phyloP scores from a whole-genome alignment of 2,329 filamentous ascomycete species.

The Truncatella angustata region DNA sequence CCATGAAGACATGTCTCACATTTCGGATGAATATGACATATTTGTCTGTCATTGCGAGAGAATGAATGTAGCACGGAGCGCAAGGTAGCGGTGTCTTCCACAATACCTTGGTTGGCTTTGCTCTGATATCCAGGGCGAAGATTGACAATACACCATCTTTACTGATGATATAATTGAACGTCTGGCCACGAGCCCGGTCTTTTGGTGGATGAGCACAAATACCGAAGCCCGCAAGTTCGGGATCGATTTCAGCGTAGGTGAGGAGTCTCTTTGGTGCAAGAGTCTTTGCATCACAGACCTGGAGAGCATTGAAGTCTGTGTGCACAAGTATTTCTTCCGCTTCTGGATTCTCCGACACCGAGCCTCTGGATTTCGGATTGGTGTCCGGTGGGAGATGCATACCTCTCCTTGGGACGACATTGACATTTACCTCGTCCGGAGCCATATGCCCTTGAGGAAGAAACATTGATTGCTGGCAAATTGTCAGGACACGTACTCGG shows the following conservation, averaged over 20 bases:
- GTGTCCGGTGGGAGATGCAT: slow-evolving; percentile 14
- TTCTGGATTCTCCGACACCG: slow-evolving; percentile 4
- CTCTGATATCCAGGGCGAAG: slow-evolving; percentile 13
- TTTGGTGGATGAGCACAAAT: slow-evolving; percentile 17
- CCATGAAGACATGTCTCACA: neutral
- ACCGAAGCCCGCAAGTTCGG: slow-evolving; percentile 14
- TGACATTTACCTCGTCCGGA: slow-evolving; percentile 14
- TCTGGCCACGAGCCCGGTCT: slow-evolving; percentile 13
- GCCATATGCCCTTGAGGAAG: slow-evolving; percentile 5
- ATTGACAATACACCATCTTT: slow-evolving; percentile 12
- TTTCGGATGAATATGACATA: slow-evolving; percentile 15
- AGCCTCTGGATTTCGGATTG: slow-evolving; percentile 13
- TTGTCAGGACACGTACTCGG: neutral
- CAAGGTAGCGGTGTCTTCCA: slow-evolving; percentile 16
- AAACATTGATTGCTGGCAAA: slow-evolving; percentile 14
- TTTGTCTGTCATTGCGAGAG: slow-evolving; percentile 16
- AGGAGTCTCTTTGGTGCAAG: slow-evolving; percentile 15
- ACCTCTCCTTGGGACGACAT: slow-evolving; percentile 13
- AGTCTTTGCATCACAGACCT: slow-evolving; percentile 15
- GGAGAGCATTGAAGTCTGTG: slow-evolving; percentile 15
- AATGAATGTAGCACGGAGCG: slow-evolving; percentile 16
- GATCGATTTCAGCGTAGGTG: slow-evolving; percentile 17
- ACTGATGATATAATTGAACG: slow-evolving; percentile 15
- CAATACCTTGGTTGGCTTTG: slow-evolving; percentile 11
- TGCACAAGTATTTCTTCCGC: slow-evolving; percentile 15